Evolutionary conservation across 2,329 filamentous ascomycete genomes (phyloP).

Genomic region (Tolypocladium ovalisporum): DNA sequence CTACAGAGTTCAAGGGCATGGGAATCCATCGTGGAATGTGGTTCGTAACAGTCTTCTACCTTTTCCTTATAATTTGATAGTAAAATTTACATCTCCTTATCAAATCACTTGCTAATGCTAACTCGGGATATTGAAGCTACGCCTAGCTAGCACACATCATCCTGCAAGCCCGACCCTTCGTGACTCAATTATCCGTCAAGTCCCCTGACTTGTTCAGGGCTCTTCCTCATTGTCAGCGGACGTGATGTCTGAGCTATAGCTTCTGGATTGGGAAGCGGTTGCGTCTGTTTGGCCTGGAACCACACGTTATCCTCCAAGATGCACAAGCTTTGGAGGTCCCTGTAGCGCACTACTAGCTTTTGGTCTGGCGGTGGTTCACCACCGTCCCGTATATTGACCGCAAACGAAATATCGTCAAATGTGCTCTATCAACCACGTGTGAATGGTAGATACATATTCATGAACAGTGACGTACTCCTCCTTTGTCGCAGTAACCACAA

Average conservation of each 20-base stretch:
- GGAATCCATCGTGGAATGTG: not conserved
- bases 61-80: not conserved
- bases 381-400: not conserved
- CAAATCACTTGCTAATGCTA: not conserved
- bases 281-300: not conserved
- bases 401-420: not conserved
- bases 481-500: not conserved
- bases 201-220: not conserved
- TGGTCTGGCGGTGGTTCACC: not conserved
- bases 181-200: not conserved
- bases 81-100: too few relatives aligned
- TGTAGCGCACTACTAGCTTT: not conserved
- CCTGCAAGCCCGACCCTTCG: not conserved
- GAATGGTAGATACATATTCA: not conserved
- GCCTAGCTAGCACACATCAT: not conserved
- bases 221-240: not conserved
- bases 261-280: not conserved
- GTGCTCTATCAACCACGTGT: not conserved
- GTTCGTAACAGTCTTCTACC: not conserved
- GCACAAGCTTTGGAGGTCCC: not conserved
- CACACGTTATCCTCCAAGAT: not conserved
- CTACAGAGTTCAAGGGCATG: not conserved
- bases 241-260: not conserved
- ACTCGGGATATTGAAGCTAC: not conserved
- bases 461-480: not conserved